These are phyloP conservation scores for Calamus simplicifolius DNA, from an alignment of 176 grass and related monocot genomes.

Conservation along the genomic window DNA sequence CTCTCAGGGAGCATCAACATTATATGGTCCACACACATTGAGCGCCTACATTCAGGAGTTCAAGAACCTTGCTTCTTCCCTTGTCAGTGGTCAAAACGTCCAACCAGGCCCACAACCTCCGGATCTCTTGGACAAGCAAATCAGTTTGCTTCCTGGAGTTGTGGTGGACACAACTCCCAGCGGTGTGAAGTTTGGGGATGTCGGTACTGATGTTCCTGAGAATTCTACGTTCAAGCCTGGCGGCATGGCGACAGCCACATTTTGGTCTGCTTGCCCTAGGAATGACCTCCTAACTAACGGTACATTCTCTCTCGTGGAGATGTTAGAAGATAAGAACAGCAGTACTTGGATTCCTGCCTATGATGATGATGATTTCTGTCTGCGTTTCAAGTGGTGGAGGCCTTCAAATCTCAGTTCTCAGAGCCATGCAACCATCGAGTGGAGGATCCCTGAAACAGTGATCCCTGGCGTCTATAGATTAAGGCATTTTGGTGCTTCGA, in stretches of 20 bases:
- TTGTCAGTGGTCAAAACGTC: conserved; percentile 44
- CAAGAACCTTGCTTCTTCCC: conserved; percentile 70
- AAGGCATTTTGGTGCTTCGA: conserved; percentile 82
- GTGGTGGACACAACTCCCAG: conserved; percentile 61
- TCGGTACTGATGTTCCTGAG: conserved; percentile 51
- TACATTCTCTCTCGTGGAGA: conserved; percentile 74
- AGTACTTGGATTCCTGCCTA: conserved; percentile 56
- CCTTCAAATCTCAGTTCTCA: conserved; percentile 48
- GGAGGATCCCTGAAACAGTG: conserved; percentile 68
- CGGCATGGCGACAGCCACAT: conserved; percentile 60
- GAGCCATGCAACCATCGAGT: conserved; percentile 70
- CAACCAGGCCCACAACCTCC: conserved; percentile 51
- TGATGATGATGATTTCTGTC: conserved; percentile 90
- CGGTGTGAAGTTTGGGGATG: conserved; percentile 64
- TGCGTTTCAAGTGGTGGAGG: conserved; percentile 81
- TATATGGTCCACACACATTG: conserved; percentile 93
- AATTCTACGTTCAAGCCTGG: conserved; percentile 63
- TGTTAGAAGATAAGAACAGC: conserved; percentile 22
- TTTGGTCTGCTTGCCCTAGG: conserved; percentile 85
- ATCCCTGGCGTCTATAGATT: conserved; percentile 65
- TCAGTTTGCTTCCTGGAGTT: conserved; percentile 66
- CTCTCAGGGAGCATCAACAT: conserved; percentile 71
- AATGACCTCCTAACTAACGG: conserved; percentile 78
- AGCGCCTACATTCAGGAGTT: conserved; percentile 96
- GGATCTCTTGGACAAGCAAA: conserved; percentile 78